phyloP scores from a whole-genome alignment of 1,284 basidiomycete genomes.

The Phellopilus nigrolimitatus region DNA sequence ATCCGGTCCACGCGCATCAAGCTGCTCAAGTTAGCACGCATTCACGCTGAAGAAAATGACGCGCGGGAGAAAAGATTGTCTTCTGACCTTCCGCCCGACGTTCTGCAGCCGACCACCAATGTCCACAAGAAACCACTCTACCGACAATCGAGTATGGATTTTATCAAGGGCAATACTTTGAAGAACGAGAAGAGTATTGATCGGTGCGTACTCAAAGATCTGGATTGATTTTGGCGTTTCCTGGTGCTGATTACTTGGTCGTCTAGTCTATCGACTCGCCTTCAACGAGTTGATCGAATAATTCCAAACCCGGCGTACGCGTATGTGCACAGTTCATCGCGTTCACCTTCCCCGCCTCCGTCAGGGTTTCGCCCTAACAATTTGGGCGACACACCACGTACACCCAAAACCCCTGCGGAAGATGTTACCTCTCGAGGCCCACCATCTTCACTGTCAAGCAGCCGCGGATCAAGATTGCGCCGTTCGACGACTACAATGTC shows the following conservation, averaged over 20 bases:
- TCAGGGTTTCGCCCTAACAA: background rate
- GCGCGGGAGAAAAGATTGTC: conserved; percentile 34
- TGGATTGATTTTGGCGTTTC: conserved; percentile 1
- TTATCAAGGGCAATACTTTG: conserved; percentile 52
- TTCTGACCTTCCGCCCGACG: conserved; percentile 28
- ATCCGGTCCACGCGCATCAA: conserved; percentile 73
- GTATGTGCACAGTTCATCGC: conserved; percentile 45
- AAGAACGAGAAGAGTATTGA: conserved; percentile 53
- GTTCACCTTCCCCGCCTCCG: conserved; percentile 26
- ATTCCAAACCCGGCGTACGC: conserved; percentile 49
- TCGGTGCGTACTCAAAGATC: conserved; percentile 42
- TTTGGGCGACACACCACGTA: conserved; percentile 12
- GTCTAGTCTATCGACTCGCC: conserved; percentile 58
- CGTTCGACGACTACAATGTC: conserved; percentile 18
- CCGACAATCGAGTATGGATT: conserved; percentile 81
- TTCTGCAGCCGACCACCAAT: conserved; percentile 40
- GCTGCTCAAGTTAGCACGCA: conserved; percentile 66
- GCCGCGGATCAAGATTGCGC: conserved; percentile 16
- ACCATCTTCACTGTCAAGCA: conserved; percentile 9
- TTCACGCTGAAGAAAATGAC: conserved; percentile 51
- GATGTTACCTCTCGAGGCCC: conserved; percentile 15
- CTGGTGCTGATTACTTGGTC: conserved; percentile 9
- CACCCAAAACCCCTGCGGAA: conserved; percentile 16
- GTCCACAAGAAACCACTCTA: conserved; percentile 56
- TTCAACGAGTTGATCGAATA: conserved; percentile 59